These are phyloP conservation scores for Leccinum insolens DNA, from an alignment of 1,284 basidiomycete species.

Conservation along the genomic window DNA sequence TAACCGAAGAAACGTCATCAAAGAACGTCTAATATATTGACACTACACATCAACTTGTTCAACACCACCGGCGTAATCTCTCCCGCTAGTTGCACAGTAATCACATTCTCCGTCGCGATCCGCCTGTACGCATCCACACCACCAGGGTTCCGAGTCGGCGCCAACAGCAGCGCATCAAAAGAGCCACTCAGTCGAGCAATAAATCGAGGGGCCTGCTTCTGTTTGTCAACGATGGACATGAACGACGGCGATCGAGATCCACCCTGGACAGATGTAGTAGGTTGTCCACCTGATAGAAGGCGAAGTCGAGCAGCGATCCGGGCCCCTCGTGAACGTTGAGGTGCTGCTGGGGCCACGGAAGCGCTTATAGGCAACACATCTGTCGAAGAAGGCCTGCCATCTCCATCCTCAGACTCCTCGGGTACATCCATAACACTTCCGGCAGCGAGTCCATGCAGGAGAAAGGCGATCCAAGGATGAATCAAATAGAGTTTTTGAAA, in stretches of 20 bases:
- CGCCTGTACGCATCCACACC: constrained; percentile 10
- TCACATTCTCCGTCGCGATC: constrained; percentile 6
- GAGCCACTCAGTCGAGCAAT: constrained; percentile 9
- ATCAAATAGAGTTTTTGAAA: too few species aligned
- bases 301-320: neutral
- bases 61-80: neutral
- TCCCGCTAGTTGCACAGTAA: constrained; percentile 7
- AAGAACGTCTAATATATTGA: neutral
- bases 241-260: too few species aligned
- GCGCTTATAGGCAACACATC: neutral
- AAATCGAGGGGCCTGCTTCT: neutral
- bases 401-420: too few species aligned
- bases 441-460: too few species aligned
- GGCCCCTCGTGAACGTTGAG: neutral
- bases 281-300: too few species aligned
- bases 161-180: constrained; percentile 11
- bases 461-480: too few species aligned
- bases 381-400: neutral
- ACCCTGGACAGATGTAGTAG: too few species aligned
- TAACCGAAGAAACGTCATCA: neutral
- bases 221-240: neutral
- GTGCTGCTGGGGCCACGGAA: neutral
- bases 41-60: neutral
- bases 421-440: too few species aligned
- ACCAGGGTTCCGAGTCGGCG: neutral